These are phyloP conservation scores for Suillus subaureus DNA, from an alignment of 768 basidiomycete genomes.

Conservation along the genomic window DNA sequence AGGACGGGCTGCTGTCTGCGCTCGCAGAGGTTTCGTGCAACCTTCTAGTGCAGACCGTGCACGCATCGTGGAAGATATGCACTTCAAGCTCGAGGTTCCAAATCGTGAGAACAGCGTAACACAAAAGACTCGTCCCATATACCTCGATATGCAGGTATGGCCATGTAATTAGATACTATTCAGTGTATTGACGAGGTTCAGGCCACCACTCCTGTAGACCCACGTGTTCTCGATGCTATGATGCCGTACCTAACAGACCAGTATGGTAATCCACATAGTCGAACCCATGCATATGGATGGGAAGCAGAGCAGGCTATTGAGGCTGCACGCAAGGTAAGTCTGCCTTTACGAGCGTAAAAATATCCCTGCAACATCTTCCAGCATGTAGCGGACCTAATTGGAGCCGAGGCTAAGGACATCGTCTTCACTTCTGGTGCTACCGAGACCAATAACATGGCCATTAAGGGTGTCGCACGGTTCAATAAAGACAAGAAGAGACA, in stretches of 20 bases:
- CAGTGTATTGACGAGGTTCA: slow-evolving; percentile 32
- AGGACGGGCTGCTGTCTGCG: slow-evolving; percentile 22
- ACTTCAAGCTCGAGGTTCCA: slow-evolving; percentile 77
- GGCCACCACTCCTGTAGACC: slow-evolving; percentile 98
- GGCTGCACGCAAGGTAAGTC: slow-evolving; percentile 76
- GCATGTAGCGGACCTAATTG: slow-evolving; percentile 91
- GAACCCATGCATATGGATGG: slow-evolving; percentile 99
- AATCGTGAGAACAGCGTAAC: slow-evolving; percentile 56
- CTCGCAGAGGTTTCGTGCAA: slow-evolving; percentile 69
- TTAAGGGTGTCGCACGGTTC: slow-evolving; percentile 96
- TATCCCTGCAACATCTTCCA: slow-evolving; percentile 32
- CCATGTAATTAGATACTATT: neutral
- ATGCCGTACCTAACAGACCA: slow-evolving; percentile 93
- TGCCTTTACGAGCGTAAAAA: slow-evolving; percentile 12
- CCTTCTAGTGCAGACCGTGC: slow-evolving; percentile 83
- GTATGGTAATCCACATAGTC: slow-evolving; percentile 96
- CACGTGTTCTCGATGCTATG: slow-evolving; percentile 96
- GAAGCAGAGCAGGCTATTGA: slow-evolving; percentile 96
- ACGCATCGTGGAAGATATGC: slow-evolving; percentile 76
- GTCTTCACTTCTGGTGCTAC: slow-evolving; percentile 98
- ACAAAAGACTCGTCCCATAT: slow-evolving; percentile 83
- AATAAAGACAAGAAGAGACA: slow-evolving; percentile 93
- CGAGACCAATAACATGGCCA: slow-evolving; percentile 95
- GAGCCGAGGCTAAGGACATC: slow-evolving; percentile 93
- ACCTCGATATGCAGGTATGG: slow-evolving; percentile 94